phyloP scores from a whole-genome alignment of 495 filamentous ascomycete species.

The Trichoderma erinaceum region DNA sequence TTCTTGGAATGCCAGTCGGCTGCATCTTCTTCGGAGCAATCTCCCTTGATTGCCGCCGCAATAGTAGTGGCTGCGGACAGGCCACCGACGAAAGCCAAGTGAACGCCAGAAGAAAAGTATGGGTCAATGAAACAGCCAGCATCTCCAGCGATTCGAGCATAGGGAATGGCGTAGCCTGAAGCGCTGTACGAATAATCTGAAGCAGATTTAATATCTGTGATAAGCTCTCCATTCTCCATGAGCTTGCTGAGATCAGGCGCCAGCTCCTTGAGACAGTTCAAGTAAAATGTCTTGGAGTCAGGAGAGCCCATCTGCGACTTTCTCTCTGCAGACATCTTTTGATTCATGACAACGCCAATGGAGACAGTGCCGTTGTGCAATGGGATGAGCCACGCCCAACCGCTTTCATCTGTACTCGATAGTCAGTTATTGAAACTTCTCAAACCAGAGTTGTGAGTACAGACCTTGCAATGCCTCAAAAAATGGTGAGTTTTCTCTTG shows the following conservation, averaged over 20 bases:
- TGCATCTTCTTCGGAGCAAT: conserved; percentile 35
- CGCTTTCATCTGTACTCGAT: conserved; percentile 29
- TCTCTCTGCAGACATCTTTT: conserved; percentile 27
- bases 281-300: conserved; percentile 35
- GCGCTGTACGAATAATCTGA: conserved; percentile 42
- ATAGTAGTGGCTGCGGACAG: conserved; percentile 41
- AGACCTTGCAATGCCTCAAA: conserved; percentile 37
- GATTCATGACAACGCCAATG: conserved; percentile 37
- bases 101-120: conserved; percentile 43
- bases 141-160: conserved; percentile 39
- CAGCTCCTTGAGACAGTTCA: conserved; percentile 29
- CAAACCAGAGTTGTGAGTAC: conserved; percentile 1
- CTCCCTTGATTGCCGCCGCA: conserved; percentile 27
- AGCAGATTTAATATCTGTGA: conserved; percentile 31
- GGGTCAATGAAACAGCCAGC: conserved; percentile 42
- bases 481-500: conserved; percentile 29
- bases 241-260: conserved; percentile 24
- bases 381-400: conserved; percentile 43
- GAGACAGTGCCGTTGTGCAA: conserved; percentile 39
- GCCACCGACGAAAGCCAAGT: conserved; percentile 40
- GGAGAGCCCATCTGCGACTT: conserved; percentile 26
- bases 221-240: conserved; percentile 23
- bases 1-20: conserved; percentile 43
- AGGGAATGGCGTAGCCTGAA: conserved; percentile 28
- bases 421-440: conserved; percentile 16